A percentile compares a stretch with the other conserved stretches of the same genome.
These are phyloP conservation scores for Murraya paniculata DNA, from an alignment of 345 rosid genomes.

Conservation along the genomic window DNA sequence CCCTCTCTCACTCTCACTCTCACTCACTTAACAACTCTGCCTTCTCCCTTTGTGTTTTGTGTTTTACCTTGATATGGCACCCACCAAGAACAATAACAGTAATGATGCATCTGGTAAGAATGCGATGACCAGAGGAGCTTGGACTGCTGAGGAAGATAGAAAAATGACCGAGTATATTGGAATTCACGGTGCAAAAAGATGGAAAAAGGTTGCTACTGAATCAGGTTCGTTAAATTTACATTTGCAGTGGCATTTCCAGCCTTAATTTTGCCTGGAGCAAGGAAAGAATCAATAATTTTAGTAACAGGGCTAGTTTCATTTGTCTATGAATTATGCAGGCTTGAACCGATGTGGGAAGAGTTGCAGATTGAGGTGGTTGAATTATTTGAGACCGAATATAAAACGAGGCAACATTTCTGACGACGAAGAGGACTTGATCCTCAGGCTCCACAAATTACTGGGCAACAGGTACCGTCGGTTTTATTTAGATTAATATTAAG, in stretches of 20 bases:
- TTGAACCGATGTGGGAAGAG: slow-evolving; percentile 60
- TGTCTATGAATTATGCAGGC: slow-evolving; percentile 30
- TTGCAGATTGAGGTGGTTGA: slow-evolving; percentile 65
- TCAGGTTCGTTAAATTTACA: slow-evolving; percentile 34
- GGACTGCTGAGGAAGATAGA: slow-evolving; percentile 62
- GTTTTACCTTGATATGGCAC: slow-evolving; percentile 36
- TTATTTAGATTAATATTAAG: neutral
- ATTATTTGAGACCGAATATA: slow-evolving; percentile 59
- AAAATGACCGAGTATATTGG: slow-evolving; percentile 48
- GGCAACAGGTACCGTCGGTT: slow-evolving; percentile 45
- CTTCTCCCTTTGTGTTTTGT: neutral
- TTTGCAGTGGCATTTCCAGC: neutral
- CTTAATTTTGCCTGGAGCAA: neutral
- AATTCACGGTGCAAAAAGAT: slow-evolving; percentile 55
- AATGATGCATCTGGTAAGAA: slow-evolving; percentile 25
- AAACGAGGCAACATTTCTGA: slow-evolving; percentile 63
- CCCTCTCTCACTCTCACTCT: neutral
- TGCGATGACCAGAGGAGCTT: slow-evolving; percentile 48
- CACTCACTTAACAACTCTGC: neutral
- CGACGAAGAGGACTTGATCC: slow-evolving; percentile 58
- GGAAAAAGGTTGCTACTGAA: slow-evolving; percentile 49
- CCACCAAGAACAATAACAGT: slow-evolving; percentile 12
- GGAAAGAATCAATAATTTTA: neutral
- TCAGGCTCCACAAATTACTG: slow-evolving; percentile 54
- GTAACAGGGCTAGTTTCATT: neutral